phyloP scores from a whole-genome alignment of 1,284 basidiomycete genomes.

The Rhodotorula mucilaginosa region DNA sequence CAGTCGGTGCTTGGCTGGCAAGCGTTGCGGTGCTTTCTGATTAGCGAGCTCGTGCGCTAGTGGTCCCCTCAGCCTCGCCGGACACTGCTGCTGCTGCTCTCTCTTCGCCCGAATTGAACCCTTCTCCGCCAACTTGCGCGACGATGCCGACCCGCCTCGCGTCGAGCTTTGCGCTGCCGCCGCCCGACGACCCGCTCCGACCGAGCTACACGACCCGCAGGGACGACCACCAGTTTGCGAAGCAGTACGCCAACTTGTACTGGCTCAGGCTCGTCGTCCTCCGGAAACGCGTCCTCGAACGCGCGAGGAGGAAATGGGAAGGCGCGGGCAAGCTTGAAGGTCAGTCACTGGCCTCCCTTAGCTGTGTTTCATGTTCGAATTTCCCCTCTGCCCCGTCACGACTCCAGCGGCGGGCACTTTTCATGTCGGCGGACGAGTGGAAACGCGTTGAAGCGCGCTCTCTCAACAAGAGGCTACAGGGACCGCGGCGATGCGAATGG shows the following conservation, averaged over 20 bases:
- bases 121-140: not conserved
- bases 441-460: not conserved
- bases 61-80: too few species aligned
- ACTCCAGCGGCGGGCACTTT: too few species aligned
- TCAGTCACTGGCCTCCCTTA: not conserved
- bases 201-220: slow-evolving; percentile 13
- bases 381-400: too few species aligned
- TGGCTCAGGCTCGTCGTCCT: slow-evolving; percentile 71
- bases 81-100: not conserved
- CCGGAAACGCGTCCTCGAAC: slow-evolving; percentile 61
- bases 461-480: too few species aligned
- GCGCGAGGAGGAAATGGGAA: slow-evolving; percentile 67
- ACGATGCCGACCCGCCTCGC: slow-evolving; percentile 19
- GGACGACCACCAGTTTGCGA: slow-evolving; percentile 53
- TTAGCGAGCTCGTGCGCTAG: too few species aligned
- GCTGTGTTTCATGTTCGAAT: too few species aligned
- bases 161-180: not conserved
- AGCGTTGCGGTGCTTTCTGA: too few species aligned
- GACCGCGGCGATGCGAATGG: too few species aligned
- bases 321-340: slow-evolving; percentile 53
- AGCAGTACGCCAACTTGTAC: slow-evolving; percentile 93
- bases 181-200: slow-evolving; percentile 6
- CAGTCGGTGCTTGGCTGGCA: not conserved
- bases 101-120: not conserved
- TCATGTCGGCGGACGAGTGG: not conserved